Base-by-base conservation (phyloP, 169 alveolate genomes). In the Eimeria falciformis region DNA sequence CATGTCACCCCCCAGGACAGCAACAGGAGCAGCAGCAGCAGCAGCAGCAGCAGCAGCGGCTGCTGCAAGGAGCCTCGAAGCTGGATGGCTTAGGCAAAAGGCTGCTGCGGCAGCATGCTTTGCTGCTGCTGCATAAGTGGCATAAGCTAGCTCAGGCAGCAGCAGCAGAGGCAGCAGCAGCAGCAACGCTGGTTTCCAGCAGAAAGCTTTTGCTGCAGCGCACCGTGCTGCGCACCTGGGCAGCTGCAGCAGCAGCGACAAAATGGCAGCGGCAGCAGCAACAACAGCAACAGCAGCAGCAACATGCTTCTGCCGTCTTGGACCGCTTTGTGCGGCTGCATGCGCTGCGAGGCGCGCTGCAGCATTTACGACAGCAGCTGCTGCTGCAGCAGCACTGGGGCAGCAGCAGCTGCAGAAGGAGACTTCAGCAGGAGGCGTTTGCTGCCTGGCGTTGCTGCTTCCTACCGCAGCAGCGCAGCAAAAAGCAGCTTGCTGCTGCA, bases 361-460 rank as follows among this genome's bases (percentile, higher is more conserved):
- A 62, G 17, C 73, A 62, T 29, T n/a, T 62, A 14, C 2, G 73
- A 14, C 37, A 62, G 73, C 73, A 62, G 73, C 73, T 2, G 73
- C 5, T 62, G 73, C 73, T 62, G 73, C 73, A 62, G 73, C 85
- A 75, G 85, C 85, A 75, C 65, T n/a, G 85, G 65, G 66, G 66
- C 40, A 75, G 65, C 58, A 75, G 85, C 85, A 75, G 66, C 85
- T 21, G 66, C 40, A 45, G 85, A 58, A 75, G 14, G 21, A 6
- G 66, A 7, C 85, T 40, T 21, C 40, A 75, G 66, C 40, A 43
- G 21, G 66, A 75, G 37, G 66, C 85, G 9, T 40, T 75, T 6
- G 66, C 40, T n/a, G 85, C 65, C 17, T 75, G 85, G 85, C 56
- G 53, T 9, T 62, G 25, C 73, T n/a, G 33, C 73, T 62, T 62